Evolutionary conservation across 768 basidiomycete genomes (phyloP), one percentile per base, ranked within the genome.

Genomic region (Kwoniella bestiolae): DNA sequence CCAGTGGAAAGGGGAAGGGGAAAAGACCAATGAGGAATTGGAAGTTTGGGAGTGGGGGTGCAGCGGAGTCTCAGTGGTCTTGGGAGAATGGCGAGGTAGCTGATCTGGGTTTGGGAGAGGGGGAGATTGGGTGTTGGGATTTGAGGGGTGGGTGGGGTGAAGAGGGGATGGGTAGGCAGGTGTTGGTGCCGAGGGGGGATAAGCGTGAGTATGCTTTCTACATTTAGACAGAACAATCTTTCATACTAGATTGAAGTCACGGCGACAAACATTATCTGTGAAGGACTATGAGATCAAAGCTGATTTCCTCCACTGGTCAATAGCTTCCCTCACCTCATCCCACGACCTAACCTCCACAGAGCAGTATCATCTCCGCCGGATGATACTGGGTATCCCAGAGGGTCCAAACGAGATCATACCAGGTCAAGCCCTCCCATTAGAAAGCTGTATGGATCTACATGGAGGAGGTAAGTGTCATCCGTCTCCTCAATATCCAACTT

Each of bases 401-500:
- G 94, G 94, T 0, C 82, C 82, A 11, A 76, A 77, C 0, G 96
- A 99, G 76, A 89, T 96, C 2, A 80, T 83, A 16, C 88, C 92
- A 14, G 85, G 88, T 76, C 86, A 89, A 8, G 87, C 92, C 0
- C 89, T 98, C 69, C 96, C 96, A 3, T 89, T 97, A 84, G 95
- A 99, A 68, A 92, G 91, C 6, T 93, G 94, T 80, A 82, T 98
- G 71, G 96, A 99, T 78, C 83, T 90, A 45, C 97, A 97, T 91
- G 93, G 94, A 55, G 95, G 88, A 75, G 83, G 94, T 96, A 74
- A 82, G 90, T 84, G 14, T 8, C 18, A 21, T 12, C 9, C 16
- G 34, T 52, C n/a, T 16, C n/a, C 32, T 12, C 31, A 26, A 14
- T 31, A 45, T 23, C 55, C 29, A 63, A 28, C 16, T 35, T 34